A percentile compares a stretch with the other conserved stretches of the same genome.
Evolutionary conservation across 2,329 filamentous ascomycete genomes (phyloP).

Genomic region (Lithohypha guttulata): DNA sequence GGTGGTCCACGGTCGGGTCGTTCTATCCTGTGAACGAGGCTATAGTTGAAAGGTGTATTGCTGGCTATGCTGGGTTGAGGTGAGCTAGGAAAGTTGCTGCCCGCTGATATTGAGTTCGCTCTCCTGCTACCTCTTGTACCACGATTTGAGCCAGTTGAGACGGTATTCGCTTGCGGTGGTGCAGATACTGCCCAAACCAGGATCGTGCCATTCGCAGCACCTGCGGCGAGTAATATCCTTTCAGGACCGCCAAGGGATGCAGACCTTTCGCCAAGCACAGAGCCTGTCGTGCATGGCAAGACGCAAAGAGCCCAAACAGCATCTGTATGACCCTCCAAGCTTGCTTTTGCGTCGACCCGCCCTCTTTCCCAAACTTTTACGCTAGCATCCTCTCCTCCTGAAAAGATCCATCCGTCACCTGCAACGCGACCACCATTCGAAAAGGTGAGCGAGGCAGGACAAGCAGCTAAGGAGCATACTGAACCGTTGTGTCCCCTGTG

Average conservation of each 20-base stretch:
- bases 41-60: conserved; percentile 76
- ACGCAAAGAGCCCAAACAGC: conserved; percentile 94
- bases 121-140: conserved; percentile 64
- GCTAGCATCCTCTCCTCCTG: conserved; percentile 85
- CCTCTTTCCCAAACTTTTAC: conserved; percentile 93
- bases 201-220: conserved; percentile 80
- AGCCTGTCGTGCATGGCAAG: conserved; percentile 68
- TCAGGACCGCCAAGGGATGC: conserved; percentile 70
- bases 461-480: conserved; percentile 76
- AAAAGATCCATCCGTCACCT: conserved; percentile 97
- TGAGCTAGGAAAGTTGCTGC: conserved; percentile 79
- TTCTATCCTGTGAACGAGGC: conserved; percentile 75
- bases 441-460: conserved; percentile 78
- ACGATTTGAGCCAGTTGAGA: conserved; percentile 60
- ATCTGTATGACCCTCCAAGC: conserved; percentile 86
- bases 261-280: conserved; percentile 63
- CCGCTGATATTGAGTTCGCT: conserved; percentile 87
- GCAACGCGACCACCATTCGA: conserved; percentile 76
- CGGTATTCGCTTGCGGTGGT: conserved; percentile 74
- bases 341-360: conserved; percentile 87
- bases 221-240: conserved; percentile 79
- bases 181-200: conserved; percentile 91
- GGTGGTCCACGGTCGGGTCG: conserved; percentile 62
- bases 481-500: conserved; percentile 88
- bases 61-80: conserved; percentile 83